phyloP scores from a whole-genome alignment of 2,329 filamentous ascomycete species.

The Xylariomycetidae sp. region DNA sequence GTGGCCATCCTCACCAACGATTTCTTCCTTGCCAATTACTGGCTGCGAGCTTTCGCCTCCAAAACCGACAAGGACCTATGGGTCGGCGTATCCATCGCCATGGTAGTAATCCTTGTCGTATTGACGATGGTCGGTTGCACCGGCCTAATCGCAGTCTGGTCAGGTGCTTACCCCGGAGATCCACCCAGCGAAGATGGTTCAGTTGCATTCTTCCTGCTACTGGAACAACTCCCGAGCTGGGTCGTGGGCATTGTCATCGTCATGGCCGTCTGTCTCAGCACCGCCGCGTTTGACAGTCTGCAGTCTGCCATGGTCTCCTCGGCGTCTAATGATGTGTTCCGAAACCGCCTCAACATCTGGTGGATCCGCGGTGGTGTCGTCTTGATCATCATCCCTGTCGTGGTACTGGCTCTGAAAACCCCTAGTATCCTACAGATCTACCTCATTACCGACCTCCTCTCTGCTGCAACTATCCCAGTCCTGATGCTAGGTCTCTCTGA shows the following conservation, averaged over 20 bases:
- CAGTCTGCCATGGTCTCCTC: constrained; percentile 84
- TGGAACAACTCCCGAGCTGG: constrained; percentile 70
- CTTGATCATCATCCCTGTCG: constrained; percentile 66
- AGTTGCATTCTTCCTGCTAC: constrained; percentile 70
- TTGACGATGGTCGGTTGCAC: constrained; percentile 68
- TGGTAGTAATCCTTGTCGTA: constrained; percentile 60
- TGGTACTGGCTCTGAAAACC: constrained; percentile 69
- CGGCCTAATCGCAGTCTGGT: constrained; percentile 75
- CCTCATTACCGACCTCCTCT: constrained; percentile 75
- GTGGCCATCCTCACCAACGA: constrained; percentile 79
- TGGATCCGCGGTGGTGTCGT: constrained; percentile 66
- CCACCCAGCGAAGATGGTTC: constrained; percentile 56
- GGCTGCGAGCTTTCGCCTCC: constrained; percentile 78
- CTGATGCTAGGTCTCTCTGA: constrained; percentile 68
- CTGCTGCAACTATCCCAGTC: constrained; percentile 70
- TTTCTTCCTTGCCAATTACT: constrained; percentile 81
- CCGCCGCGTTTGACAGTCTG: constrained; percentile 73
- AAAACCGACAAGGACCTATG: constrained; percentile 74
- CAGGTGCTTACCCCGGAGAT: constrained; percentile 63
- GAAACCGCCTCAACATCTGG: constrained; percentile 74
- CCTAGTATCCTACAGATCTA: constrained; percentile 77
- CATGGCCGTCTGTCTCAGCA: constrained; percentile 73
- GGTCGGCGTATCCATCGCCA: constrained; percentile 68
- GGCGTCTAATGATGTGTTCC: constrained; percentile 78
- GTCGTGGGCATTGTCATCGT: constrained; percentile 78